Percentiles rank a stretch among this genome's conserved stretches.
phyloP scores from a whole-genome alignment of 768 basidiomycete species.

The Lactifluus subvellereus region DNA sequence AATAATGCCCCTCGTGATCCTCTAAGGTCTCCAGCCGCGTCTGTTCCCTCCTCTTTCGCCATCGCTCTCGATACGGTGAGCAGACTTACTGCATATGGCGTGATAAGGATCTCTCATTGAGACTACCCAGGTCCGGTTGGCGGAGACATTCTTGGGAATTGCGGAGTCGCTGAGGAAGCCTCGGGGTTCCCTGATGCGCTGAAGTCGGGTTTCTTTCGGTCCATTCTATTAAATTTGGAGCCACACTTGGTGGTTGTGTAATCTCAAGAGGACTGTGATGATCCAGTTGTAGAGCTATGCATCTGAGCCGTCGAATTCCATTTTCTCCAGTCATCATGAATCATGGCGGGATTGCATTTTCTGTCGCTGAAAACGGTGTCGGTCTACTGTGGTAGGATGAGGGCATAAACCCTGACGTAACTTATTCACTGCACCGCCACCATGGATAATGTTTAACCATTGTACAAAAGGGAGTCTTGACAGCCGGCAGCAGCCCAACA shows the following conservation, averaged over 20 bases:
- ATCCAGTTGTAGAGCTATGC: no score
- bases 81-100: no score
- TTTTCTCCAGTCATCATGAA: not conserved
- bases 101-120: not conserved
- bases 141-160: constrained; percentile 53
- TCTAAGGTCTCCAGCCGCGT: not conserved
- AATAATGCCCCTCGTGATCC: constrained; percentile 40
- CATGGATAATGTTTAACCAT: no score
- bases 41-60: constrained; percentile 34
- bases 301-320: no score
- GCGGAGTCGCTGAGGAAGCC: constrained; percentile 54
- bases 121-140: constrained; percentile 41
- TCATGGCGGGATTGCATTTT: not conserved
- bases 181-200: constrained; percentile 42
- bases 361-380: no score
- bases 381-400: no score
- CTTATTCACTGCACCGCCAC: no score
- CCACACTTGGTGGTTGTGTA: not conserved
- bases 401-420: no score
- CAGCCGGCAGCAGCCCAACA: no score
- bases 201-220: not conserved
- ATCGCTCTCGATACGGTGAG: constrained; percentile 33
- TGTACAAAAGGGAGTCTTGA: no score
- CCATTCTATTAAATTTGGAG: not conserved
- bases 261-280: no score